Conservation (phyloP, 163 green algal species). For the Volvox carteri region DNA sequence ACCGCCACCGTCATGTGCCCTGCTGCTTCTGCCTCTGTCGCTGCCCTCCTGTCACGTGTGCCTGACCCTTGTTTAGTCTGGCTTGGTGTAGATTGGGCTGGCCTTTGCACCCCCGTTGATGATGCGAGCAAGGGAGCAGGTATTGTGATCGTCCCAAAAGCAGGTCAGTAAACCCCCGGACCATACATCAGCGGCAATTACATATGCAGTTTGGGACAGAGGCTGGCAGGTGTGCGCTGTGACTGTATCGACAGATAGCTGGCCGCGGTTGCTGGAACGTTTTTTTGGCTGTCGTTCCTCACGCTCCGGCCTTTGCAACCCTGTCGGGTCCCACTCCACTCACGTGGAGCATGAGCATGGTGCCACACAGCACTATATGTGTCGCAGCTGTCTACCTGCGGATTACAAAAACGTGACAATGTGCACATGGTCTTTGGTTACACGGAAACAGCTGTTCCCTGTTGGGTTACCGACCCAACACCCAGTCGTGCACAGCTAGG, state of each 20-base stretch:
- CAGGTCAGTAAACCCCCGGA: background rate
- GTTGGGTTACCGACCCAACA: background rate
- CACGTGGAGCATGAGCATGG: background rate
- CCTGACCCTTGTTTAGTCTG: background rate
- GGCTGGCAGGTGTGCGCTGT: background rate
- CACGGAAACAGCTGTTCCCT: background rate
- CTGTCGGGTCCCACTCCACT: background rate
- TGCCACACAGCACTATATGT: background rate
- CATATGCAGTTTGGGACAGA: background rate
- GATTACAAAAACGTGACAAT: background rate
- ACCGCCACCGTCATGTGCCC: background rate
- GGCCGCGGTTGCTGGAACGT: background rate
- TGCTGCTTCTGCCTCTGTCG: conserved; percentile 2
- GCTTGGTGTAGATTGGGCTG: background rate
- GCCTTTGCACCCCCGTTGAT: background rate
- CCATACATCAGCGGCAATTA: background rate
- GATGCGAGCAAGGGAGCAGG: background rate
- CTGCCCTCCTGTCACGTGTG: conserved; percentile 7
- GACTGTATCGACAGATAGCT: background rate
- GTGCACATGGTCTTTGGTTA: background rate
- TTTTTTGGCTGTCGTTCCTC: background rate
- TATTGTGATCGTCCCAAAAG: background rate
- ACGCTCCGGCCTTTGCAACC: background rate
- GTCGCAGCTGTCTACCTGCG: background rate
- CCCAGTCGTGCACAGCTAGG: background rate